Conservation (phyloP, 345 rosid species). For the Erucastrum elatum region DNA sequence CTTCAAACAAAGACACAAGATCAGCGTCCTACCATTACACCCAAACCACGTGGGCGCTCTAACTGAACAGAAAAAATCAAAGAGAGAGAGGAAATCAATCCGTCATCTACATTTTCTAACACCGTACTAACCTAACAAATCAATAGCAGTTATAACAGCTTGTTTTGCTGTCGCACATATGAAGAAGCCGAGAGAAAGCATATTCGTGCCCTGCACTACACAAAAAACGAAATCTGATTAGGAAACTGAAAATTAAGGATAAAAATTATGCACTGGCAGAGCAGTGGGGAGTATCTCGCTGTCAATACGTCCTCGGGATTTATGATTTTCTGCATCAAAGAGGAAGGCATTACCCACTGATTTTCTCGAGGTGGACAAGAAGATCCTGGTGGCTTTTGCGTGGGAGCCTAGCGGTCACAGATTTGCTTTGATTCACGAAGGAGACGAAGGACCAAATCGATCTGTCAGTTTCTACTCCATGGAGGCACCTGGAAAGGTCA, state of each 20-base stretch:
- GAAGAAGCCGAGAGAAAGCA: slow-evolving; percentile 95
- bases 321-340: too few species aligned
- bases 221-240: slow-evolving; percentile 23
- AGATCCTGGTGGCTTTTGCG: too few species aligned
- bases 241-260: slow-evolving; percentile 3
- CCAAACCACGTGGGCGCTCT: slow-evolving; percentile 7
- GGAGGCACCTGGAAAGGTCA: too few species aligned
- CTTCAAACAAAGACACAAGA: slow-evolving; percentile 48
- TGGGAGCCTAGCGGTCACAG: too few species aligned
- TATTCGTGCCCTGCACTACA: slow-evolving; percentile 85
- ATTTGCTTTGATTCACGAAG: too few species aligned
- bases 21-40: slow-evolving; percentile 21
- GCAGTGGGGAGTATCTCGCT: too few species aligned
- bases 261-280: slow-evolving; percentile 1
- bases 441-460: too few species aligned
- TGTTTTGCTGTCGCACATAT: slow-evolving; percentile 90
- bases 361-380: too few species aligned
- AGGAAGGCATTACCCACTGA: too few species aligned
- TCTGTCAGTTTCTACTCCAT: too few species aligned
- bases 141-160: slow-evolving; percentile 96
- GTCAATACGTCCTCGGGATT: too few species aligned
- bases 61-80: neutral
- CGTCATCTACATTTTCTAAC: neutral
- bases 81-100: slow-evolving; percentile 1
- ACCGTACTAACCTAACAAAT: slow-evolving; percentile 71